A percentile compares a stretch with the other conserved stretches of the same genome.
Conservation (phyloP, 108 stramenopile genomes). For the Cyclostephanos invisitatus region DNA sequence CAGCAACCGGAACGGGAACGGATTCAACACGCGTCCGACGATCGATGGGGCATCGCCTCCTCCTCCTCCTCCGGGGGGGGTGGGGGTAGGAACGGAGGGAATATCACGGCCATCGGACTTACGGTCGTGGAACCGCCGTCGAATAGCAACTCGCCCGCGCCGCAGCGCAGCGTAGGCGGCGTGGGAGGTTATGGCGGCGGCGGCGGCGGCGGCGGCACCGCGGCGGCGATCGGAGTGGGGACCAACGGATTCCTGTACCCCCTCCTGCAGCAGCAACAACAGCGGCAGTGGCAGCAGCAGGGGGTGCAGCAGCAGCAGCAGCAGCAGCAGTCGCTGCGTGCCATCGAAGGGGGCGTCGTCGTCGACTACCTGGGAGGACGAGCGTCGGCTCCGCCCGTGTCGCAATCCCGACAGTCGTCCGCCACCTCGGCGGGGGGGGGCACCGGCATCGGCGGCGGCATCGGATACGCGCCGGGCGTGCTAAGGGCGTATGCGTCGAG, state of each 20-base stretch:
- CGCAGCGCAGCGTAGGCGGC: conserved; percentile 9
- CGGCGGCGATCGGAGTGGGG: not conserved
- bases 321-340: not conserved
- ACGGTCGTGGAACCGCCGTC: conserved; percentile 71
- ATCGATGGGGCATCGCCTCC: conserved; percentile 13
- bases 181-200: conserved; percentile 7
- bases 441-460: no score
- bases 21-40: conserved; percentile 2
- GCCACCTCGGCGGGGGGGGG: not conserved
- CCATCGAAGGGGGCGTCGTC: not conserved
- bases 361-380: conserved; percentile 4
- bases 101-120: conserved; percentile 44
- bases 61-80: no score
- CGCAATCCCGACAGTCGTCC: not conserved
- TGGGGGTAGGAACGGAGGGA: not conserved
- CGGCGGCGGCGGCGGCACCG: no score
- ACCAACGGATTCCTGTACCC: conserved; percentile 3
- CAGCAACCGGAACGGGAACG: conserved; percentile 23
- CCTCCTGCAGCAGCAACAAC: not conserved
- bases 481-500: conserved; percentile 28
- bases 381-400: conserved; percentile 15
- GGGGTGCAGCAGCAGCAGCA: not conserved
- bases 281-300: not conserved
- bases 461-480: not conserved
- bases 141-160: conserved; percentile 43